Evolutionary conservation across 768 basidiomycete genomes (phyloP), one percentile per base, ranked within the genome.

Genomic region (Coprinellus aureogranulatus): DNA sequence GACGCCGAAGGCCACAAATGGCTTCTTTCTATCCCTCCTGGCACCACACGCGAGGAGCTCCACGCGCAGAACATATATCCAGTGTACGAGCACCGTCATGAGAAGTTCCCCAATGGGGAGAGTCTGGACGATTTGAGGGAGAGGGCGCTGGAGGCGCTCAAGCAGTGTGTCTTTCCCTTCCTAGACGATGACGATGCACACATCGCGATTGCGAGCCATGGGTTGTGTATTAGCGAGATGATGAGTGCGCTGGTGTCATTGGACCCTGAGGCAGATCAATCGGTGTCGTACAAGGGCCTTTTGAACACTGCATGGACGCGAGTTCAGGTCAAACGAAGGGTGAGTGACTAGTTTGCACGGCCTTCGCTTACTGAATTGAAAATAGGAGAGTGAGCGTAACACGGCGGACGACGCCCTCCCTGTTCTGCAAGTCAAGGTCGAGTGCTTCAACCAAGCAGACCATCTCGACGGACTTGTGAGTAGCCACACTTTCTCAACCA

Each of bases 231-330:
- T 42, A 76, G 77, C 46, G 84, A 86, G 67, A 62, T 89, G 16
- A 68, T 90, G 14, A 70, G 77, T 16, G 83, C 81, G 11, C 63
- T 91, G 18, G 62, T 90, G 25, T 69, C 72, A 42, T 61, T 81
- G 45, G 81, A 82, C 64, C 81, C 79, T 44, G 72, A 76, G 55
- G 75, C 81, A 40, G 68, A 73, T 9, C 66, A 68, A 9, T 75
- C 72, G 28, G 65, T 64, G 28, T 70, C 55, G 30, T 77, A 70
- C 57, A 72, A 60, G 57, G 88, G 88, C 2, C 68, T 90, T 52
- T 40, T 74, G 59, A 91, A 90, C 64, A 90, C 89, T 0, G 89
- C 85, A n/a, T 91, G 89, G 89, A 84, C 83, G 30, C 75, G 87
- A 50, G 75, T 81, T 11, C 74, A 75, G 50, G 81, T 68, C 47